Evolutionary conservation across 345 rosid species (phyloP).

Genomic region (Schrenkiella parvula): DNA sequence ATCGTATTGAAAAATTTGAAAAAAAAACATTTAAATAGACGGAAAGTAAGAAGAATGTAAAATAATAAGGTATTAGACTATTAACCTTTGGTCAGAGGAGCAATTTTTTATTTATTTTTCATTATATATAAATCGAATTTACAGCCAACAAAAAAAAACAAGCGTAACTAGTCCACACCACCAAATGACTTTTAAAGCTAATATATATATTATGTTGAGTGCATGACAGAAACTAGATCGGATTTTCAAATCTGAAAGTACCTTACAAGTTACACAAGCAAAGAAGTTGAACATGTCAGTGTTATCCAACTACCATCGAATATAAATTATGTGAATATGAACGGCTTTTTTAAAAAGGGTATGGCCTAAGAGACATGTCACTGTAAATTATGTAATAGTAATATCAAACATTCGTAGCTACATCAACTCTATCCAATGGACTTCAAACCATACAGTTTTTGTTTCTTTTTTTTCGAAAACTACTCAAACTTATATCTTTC

Average conservation of each 20-base stretch:
- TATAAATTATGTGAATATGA: neutral
- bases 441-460: too few species aligned
- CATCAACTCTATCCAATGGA: too few species aligned
- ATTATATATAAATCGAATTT: neutral
- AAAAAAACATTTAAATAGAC: neutral
- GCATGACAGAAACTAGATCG: slow-evolving; percentile 24
- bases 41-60: neutral
- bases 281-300: neutral
- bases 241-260: slow-evolving; percentile 22
- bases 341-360: neutral
- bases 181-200: neutral
- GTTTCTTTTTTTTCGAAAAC: too few species aligned
- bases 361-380: neutral
- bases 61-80: neutral
- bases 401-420: neutral
- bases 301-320: slow-evolving; percentile 2
- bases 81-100: slow-evolving; percentile 10
- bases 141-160: slow-evolving; percentile 8
- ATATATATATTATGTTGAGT: slow-evolving; percentile 1
- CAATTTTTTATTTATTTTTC: neutral
- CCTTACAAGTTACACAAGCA: slow-evolving; percentile 13
- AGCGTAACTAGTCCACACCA: neutral
- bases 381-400: neutral
- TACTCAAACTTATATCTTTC: neutral
- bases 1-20: neutral